phyloP scores from a whole-genome alignment of 345 rosid species.

The Orychophragmus violaceus region DNA sequence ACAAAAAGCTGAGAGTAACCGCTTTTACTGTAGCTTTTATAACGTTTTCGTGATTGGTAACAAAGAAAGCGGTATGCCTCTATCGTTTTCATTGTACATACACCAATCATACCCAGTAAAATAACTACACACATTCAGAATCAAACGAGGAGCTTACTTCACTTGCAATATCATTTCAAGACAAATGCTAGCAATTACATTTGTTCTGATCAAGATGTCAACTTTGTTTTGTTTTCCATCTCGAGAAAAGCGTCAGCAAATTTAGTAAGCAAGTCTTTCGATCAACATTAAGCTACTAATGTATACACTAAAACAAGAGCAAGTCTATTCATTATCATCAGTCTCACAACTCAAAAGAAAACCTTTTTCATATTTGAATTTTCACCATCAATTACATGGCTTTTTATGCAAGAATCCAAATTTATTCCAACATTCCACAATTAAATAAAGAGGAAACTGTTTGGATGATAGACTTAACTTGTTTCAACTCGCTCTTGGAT shows the following conservation, averaged over 20 bases:
- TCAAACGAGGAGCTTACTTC: too few species aligned
- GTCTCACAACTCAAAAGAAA: background rate
- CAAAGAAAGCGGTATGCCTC: too few species aligned
- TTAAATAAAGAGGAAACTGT: slow-evolving; percentile 1
- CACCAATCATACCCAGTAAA: too few species aligned
- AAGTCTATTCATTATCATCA: background rate
- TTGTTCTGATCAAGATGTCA: background rate
- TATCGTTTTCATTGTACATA: too few species aligned
- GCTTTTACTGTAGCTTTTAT: too few species aligned
- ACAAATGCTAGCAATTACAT: background rate
- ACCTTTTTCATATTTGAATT: background rate
- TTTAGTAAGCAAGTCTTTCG: background rate
- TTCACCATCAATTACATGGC: background rate
- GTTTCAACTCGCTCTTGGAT: slow-evolving; percentile 63
- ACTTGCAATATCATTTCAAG: too few species aligned
- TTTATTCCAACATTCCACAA: slow-evolving; percentile 11
- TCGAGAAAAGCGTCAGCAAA: background rate
- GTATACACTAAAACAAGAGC: background rate
- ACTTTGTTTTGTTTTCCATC: background rate
- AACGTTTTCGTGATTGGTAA: too few species aligned
- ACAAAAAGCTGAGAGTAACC: too few species aligned
- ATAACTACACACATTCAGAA: too few species aligned
- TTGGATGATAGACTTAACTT: slow-evolving; percentile 6
- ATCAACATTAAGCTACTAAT: background rate
- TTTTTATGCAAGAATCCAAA: slow-evolving; percentile 4